Evolutionary conservation across 352 stramenopile species (phyloP), one percentile per base, ranked within the genome.

Genomic region (Phytophthora quininea): DNA sequence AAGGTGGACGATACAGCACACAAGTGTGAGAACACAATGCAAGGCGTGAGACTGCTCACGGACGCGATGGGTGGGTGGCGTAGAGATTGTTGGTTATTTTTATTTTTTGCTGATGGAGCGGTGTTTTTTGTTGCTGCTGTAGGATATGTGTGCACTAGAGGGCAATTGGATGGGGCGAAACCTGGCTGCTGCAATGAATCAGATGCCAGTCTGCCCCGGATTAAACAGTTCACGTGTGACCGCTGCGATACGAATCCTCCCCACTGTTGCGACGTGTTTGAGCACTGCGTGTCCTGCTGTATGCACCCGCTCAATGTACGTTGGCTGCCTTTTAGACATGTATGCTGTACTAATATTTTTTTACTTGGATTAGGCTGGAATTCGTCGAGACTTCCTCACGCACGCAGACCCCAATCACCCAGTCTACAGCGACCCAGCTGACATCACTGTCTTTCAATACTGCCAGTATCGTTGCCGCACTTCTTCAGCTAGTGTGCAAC

Each of bases 261-360:
- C 19, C 85, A 93, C 40, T 93, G 85, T 64, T 93, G 85, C 48
- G 74, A 87, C 12, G 64, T 79, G 3, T 91, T 78, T 50, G 82
- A 91, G 56, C 79, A 89, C 60, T 91, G 80, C 53, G 85, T 93
- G 30, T 93, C 82, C 27, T 93, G 84, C 59, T 93, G 85, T 59
- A 91, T 93, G 85, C 77, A 90, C 51, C 82, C 82, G n/a, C 75
- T 87, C 4, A 91, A 93, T 61, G 82, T 91, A 61, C 53, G 63
- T 61, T n/a, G n/a, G n/a, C n/a, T n/a, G n/a, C n/a, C n/a, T n/a
- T n/a, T n/a, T 40, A 40, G 35, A 5, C 35, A 10, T 10, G 10
- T 11, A 29, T n/a, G 32, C 37, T 52, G 29, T 60, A n/a, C 54
- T 66, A 46, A 73, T 40, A 43, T 38, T 62, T 67, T n/a, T 57